Evolutionary conservation across 2,329 filamentous ascomycete genomes (phyloP).

Genomic region (Didymella keratinophila): DNA sequence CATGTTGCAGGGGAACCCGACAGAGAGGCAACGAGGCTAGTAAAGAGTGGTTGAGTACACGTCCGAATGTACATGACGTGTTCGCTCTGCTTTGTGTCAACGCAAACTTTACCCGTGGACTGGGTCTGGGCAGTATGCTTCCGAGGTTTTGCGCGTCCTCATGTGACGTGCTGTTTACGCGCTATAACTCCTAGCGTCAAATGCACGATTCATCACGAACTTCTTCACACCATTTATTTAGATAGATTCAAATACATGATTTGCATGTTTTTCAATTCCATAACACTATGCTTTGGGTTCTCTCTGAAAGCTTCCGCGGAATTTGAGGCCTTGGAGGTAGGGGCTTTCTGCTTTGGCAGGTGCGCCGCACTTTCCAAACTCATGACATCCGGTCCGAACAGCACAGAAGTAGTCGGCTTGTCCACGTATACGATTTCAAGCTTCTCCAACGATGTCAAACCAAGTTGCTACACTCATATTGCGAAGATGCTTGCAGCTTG

Average conservation of each 20-base stretch:
- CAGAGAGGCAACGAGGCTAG: not conserved
- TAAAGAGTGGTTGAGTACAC: conserved; percentile 2
- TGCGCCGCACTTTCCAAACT: not conserved
- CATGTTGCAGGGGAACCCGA: not conserved
- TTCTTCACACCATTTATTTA: not conserved
- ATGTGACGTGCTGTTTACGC: conserved; percentile 15
- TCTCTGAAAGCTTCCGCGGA: not conserved
- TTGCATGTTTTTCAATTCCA: not conserved
- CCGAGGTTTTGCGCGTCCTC: conserved; percentile 11
- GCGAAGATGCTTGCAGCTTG: no score
- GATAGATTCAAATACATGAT: not conserved
- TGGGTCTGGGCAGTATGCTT: conserved; percentile 7
- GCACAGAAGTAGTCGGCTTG: no score
- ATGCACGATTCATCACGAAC: not conserved
- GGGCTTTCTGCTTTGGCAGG: not conserved
- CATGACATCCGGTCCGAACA: not conserved
- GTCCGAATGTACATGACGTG: conserved; percentile 4
- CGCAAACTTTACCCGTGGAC: conserved; percentile 10
- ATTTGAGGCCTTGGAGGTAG: not conserved
- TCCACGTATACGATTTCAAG: no score
- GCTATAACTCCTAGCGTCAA: conserved; percentile 3
- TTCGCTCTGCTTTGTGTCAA: conserved; percentile 4
- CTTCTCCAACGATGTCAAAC: no score
- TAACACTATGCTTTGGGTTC: not conserved
- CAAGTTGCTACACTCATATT: no score